A percentile compares a stretch with the other conserved stretches of the same genome.
phyloP scores from a whole-genome alignment of 2,329 filamentous ascomycete species.

The Helicocarpus griseus region DNA sequence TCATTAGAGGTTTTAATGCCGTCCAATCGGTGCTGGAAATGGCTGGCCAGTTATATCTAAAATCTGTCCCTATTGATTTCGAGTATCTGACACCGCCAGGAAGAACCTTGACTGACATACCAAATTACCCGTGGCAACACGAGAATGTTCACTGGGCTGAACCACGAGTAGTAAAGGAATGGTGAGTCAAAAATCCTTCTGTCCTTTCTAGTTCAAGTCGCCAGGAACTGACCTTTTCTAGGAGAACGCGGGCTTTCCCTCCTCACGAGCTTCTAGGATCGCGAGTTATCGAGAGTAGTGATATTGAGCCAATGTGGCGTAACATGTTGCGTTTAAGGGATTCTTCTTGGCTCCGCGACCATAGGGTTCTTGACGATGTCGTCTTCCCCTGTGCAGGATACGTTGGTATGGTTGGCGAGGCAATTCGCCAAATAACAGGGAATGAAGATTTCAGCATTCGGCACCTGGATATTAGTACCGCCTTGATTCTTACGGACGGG shows the following conservation, averaged over 20 bases:
- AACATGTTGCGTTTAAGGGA: slow-evolving; percentile 26
- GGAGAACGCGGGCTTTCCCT: too few relatives aligned
- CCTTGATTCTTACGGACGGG: too few relatives aligned
- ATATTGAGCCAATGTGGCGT: slow-evolving; percentile 28
- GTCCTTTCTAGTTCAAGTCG: too few relatives aligned
- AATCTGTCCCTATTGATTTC: too few relatives aligned
- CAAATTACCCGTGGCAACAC: slow-evolving; percentile 22
- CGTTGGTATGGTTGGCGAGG: slow-evolving; percentile 35
- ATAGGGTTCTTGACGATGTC: slow-evolving; percentile 28
- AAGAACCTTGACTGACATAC: slow-evolving; percentile 16
- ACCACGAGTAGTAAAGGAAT: too few relatives aligned
- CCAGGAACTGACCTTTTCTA: too few relatives aligned
- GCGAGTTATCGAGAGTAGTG: slow-evolving; percentile 19
- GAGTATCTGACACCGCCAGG: not conserved
- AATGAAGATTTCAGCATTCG: slow-evolving; percentile 7
- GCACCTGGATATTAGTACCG: slow-evolving; percentile 13
- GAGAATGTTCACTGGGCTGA: slow-evolving; percentile 18
- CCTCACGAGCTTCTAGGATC: slow-evolving; percentile 17
- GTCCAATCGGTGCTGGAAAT: too few relatives aligned
- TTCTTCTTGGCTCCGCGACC: slow-evolving; percentile 34
- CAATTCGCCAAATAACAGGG: slow-evolving; percentile 13
- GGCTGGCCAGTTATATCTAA: too few relatives aligned
- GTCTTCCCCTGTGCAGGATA: slow-evolving; percentile 37
- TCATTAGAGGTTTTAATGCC: too few relatives aligned
- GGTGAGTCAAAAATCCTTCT: too few relatives aligned